These are phyloP conservation scores for Pleodorina starrii DNA, from an alignment of 139 green algal species.

Conservation along the genomic window DNA sequence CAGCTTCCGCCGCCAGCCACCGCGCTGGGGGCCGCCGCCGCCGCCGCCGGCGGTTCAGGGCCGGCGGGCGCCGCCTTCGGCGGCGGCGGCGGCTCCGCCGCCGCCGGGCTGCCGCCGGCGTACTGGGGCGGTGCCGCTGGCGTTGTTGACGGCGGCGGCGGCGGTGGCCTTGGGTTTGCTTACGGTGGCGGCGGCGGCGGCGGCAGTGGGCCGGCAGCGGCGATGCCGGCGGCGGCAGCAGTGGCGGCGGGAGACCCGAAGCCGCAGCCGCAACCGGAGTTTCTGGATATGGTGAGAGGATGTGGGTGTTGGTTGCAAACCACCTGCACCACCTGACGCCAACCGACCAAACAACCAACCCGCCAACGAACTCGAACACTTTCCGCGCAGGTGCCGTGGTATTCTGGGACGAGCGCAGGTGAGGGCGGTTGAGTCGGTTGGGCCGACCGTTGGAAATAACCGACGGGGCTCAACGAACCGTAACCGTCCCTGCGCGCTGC, in stretches of 20 bases:
- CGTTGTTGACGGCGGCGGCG: neutral
- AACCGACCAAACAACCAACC: too few relatives aligned
- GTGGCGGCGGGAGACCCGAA: too few relatives aligned
- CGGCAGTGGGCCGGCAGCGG: neutral
- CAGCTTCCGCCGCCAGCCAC: neutral
- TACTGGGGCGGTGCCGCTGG: neutral
- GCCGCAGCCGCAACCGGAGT: conserved; percentile 64
- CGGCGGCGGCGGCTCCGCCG: neutral
- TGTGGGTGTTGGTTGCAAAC: neutral
- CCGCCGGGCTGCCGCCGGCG: neutral
- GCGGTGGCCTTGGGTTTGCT: neutral
- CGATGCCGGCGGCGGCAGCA: neutral
- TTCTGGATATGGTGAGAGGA: conserved; percentile 83
- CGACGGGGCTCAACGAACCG: too few relatives aligned
- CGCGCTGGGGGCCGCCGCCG: neutral
- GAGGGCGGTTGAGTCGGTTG: neutral
- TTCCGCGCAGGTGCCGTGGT: conserved; percentile 80
- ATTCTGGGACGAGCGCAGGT: conserved; percentile 88
- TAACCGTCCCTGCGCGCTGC: too few relatives aligned
- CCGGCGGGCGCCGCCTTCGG: neutral
- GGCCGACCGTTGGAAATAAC: too few relatives aligned
- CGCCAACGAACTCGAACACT: neutral
- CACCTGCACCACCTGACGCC: neutral
- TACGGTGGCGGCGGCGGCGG: neutral
- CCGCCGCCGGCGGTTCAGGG: neutral